Evolutionary conservation across 371 early-diverging fungal genomes (phyloP), one percentile per base, ranked within the genome.

Genomic region (Mucor lusitanicus): DNA sequence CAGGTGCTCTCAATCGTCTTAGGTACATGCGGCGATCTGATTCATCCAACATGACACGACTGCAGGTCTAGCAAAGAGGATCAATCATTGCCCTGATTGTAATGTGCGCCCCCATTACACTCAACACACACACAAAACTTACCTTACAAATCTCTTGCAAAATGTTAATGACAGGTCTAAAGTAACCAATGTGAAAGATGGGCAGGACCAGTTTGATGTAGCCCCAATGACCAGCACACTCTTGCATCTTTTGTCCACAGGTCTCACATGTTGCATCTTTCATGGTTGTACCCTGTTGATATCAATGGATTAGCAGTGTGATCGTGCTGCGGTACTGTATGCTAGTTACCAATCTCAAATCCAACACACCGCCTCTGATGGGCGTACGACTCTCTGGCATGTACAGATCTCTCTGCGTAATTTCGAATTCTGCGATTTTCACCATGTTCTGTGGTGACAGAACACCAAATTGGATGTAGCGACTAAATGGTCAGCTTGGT

Each of bases 181-280:
- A 97, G 73, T 95, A 97, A 59, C 99, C 99, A 75, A 96, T 92
- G 73, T 99, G 99, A 76, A 98, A 99, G 15, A 99, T 97, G 4
- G 99, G 99, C 42, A 99, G 85, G 30, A 90, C 90, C 8, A 99
- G 87, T 55, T 94, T 91, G 37, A 99, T 87, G 75, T 96, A 92
- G 27, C 99, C 99, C 88, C 94, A 99, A 82, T 99, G 99, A 35
- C 99, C 99, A 50, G 94, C 90, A 82, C 99, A 99, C 59, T 97
- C 95, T 70, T 91, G 85, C 77, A 97, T 84, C 59, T 83, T 85
- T 74, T 93, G 89, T 11, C 92, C 92, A 78, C 99, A 99, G 4
- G 99, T 99, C 42, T 91, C 90, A 84, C 99, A 99, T 1, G 78
- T 75, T 12, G 82, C 86, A 15, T 80, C 75, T 76, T 97, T 97